A percentile compares a stretch with the other conserved stretches of the same genome.
These are phyloP conservation scores for Cryptococcus deneoformans DNA, from an alignment of 1,284 basidiomycete genomes.

Conservation along the genomic window DNA sequence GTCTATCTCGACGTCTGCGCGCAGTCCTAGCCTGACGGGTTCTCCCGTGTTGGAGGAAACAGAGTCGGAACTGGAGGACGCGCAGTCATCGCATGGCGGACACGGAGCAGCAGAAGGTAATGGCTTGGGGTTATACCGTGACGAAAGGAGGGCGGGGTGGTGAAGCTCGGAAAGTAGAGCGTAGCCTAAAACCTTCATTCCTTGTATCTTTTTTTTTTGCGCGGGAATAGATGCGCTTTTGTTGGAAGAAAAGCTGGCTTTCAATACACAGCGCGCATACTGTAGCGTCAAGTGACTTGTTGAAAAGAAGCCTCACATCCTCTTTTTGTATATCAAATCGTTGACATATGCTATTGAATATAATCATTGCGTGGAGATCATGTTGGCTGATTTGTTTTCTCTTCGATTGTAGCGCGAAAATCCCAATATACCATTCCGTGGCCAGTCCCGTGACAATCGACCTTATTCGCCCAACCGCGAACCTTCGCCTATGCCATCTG, in stretches of 20 bases:
- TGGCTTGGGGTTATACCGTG: background rate
- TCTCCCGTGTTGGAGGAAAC: conserved; percentile 9
- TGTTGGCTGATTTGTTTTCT: background rate
- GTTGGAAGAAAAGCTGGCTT: background rate
- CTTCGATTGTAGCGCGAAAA: conserved; percentile 12
- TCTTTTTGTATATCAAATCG: background rate
- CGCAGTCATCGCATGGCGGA: background rate
- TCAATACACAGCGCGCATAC: background rate
- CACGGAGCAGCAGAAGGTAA: conserved; percentile 2
- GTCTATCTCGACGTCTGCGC: conserved; percentile 13
- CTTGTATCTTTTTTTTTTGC: background rate
- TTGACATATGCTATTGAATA: background rate
- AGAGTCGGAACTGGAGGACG: conserved; percentile 20
- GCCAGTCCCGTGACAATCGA: conserved; percentile 1
- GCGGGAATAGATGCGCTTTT: background rate
- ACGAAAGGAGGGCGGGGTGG: conserved; percentile 5
- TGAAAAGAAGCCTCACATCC: background rate
- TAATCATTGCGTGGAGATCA: background rate
- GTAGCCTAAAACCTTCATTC: background rate
- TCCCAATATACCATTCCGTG: conserved; percentile 7
- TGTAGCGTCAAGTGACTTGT: background rate
- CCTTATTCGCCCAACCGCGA: conserved; percentile 1
- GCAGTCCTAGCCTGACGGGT: background rate
- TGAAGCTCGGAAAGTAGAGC: conserved; percentile 1
- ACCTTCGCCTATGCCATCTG: background rate